Percentiles rank a stretch among this genome's conserved stretches.
These are phyloP conservation scores for Blastocystis hominis DNA, from an alignment of 352 stramenopile species.

Conservation along the genomic window DNA sequence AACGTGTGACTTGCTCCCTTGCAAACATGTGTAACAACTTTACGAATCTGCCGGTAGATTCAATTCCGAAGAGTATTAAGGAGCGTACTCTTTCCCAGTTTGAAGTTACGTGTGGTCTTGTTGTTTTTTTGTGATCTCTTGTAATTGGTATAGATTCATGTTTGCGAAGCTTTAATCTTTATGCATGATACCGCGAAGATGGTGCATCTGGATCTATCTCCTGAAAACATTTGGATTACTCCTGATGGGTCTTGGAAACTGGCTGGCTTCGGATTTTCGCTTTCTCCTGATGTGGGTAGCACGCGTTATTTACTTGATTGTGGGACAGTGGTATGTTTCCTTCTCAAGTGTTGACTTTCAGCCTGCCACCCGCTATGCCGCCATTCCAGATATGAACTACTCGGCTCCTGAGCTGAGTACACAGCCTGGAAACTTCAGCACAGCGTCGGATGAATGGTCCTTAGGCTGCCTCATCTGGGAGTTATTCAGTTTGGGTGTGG, in stretches of 20 bases:
- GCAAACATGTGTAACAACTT: constrained; percentile 80
- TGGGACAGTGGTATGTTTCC: neutral
- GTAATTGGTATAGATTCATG: constrained; percentile 66
- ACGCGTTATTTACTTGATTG: constrained; percentile 66
- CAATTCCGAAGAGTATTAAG: constrained; percentile 74
- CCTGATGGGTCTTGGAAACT: constrained; percentile 78
- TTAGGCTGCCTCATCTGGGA: constrained; percentile 74
- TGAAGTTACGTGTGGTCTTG: constrained; percentile 73
- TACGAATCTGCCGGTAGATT: constrained; percentile 67
- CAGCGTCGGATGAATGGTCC: constrained; percentile 74
- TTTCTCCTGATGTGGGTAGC: constrained; percentile 64
- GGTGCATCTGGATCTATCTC: constrained; percentile 71
- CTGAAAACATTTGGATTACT: constrained; percentile 77
- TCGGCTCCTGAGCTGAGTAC: constrained; percentile 73
- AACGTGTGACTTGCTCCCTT: constrained; percentile 75
- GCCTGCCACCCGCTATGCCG: neutral
- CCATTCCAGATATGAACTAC: constrained; percentile 73
- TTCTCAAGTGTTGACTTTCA: neutral
- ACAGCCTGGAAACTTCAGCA: constrained; percentile 71
- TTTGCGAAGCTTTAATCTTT: constrained; percentile 76
- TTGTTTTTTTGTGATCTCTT: neutral
- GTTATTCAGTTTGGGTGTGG: constrained; percentile 70
- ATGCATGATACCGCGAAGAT: constrained; percentile 73
- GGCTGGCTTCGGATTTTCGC: constrained; percentile 76
- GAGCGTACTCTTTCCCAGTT: constrained; percentile 77